These are phyloP conservation scores for Huntiella omanensis DNA, from an alignment of 2,329 filamentous ascomycete species.

Conservation along the genomic window DNA sequence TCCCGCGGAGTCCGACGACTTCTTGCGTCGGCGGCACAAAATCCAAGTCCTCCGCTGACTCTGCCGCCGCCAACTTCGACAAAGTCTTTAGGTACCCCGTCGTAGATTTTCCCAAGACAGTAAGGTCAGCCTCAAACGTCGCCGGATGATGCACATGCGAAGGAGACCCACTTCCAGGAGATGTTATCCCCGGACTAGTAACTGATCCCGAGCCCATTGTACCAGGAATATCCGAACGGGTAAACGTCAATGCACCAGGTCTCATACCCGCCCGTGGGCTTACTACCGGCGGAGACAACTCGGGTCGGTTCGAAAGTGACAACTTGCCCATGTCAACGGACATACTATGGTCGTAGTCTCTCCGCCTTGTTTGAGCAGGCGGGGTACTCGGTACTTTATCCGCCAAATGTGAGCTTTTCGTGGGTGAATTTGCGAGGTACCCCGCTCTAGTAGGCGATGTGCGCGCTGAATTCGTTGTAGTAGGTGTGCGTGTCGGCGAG, in stretches of 20 bases:
- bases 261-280: constrained; percentile 33
- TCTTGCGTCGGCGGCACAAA: constrained; percentile 58
- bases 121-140: constrained; percentile 53
- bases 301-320: constrained; percentile 26
- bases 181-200: constrained; percentile 2
- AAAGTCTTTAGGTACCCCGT: constrained; percentile 78
- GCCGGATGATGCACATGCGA: constrained; percentile 20
- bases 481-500: constrained; percentile 10
- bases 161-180: constrained; percentile 1
- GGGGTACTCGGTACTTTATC: constrained; percentile 3
- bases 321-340: constrained; percentile 43
- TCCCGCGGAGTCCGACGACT: constrained; percentile 70
- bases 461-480: constrained; percentile 6
- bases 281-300: constrained; percentile 24
- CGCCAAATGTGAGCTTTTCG: background rate
- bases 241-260: constrained; percentile 19
- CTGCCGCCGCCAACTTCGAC: constrained; percentile 62
- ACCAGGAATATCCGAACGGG: constrained; percentile 9
- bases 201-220: constrained; percentile 15
- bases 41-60: constrained; percentile 59
- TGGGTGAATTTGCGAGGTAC: constrained; percentile 4
- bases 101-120: constrained; percentile 69
- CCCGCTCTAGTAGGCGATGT: constrained; percentile 7
- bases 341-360: constrained; percentile 36
- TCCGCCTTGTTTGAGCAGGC: constrained; percentile 13